A percentile compares a stretch with the other conserved stretches of the same genome.
Conservation (phyloP, 768 basidiomycete species). For the Suillus lakei region DNA sequence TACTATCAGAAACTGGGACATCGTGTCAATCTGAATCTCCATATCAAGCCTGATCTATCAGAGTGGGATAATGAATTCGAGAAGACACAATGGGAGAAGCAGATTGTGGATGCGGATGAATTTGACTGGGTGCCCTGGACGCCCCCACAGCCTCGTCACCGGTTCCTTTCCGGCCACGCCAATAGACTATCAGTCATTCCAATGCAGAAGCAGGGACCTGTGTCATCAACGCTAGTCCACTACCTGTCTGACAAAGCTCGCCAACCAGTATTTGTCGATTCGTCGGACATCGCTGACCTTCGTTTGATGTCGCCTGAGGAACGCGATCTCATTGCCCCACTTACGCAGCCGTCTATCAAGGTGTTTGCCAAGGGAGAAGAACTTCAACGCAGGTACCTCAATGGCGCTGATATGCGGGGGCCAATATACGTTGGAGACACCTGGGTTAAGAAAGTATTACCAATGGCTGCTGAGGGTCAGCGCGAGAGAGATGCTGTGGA, state of each 20-base stretch:
- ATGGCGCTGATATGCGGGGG: too few relatives aligned
- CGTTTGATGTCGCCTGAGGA: slow-evolving; percentile 12
- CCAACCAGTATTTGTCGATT: slow-evolving; percentile 23
- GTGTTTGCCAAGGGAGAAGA: slow-evolving; percentile 24
- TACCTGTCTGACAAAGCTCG: slow-evolving; percentile 26
- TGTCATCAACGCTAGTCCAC: slow-evolving; percentile 13
- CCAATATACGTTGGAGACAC: slow-evolving; percentile 29
- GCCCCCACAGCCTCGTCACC: not conserved
- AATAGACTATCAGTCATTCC: slow-evolving; percentile 11
- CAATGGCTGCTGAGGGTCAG: not conserved
- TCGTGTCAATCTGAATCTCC: not conserved
- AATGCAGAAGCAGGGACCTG: not conserved
- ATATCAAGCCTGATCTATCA: not conserved
- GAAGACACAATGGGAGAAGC: too few relatives aligned
- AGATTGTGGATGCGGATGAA: slow-evolving; percentile 3
- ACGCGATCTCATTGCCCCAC: slow-evolving; percentile 12
- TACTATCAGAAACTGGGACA: slow-evolving; percentile 4
- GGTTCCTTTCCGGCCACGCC: not conserved
- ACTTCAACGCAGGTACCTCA: slow-evolving; percentile 16
- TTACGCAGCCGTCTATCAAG: slow-evolving; percentile 13
- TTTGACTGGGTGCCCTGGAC: slow-evolving; percentile 16
- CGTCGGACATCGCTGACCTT: not conserved
- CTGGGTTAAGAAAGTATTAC: slow-evolving; percentile 20
- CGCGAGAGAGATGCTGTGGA: not conserved
- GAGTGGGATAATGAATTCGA: slow-evolving; percentile 20